phyloP scores from a whole-genome alignment of 179 eudicot species.

The Carnegiea gigantea region DNA sequence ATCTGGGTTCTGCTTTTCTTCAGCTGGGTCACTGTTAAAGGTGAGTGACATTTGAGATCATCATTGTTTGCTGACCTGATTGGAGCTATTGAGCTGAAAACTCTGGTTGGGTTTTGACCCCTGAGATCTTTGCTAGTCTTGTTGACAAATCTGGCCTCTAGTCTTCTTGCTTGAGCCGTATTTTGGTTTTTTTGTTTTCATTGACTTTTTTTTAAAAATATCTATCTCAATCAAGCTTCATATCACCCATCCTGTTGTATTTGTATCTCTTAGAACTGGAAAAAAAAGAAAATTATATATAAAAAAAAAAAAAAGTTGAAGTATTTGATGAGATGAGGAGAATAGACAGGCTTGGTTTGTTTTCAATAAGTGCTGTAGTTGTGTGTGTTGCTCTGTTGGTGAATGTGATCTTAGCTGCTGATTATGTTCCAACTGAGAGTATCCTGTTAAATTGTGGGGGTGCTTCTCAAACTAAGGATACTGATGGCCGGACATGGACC shows the following conservation, averaged over 20 bases:
- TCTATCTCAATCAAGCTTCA: background rate
- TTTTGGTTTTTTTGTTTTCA: background rate
- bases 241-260: background rate
- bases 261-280: background rate
- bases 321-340: slow-evolving; percentile 37
- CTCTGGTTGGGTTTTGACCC: slow-evolving; percentile 2
- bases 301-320: background rate
- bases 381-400: slow-evolving; percentile 34
- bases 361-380: slow-evolving; percentile 19
- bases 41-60: background rate
- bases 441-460: slow-evolving; percentile 73
- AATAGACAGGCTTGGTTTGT: slow-evolving; percentile 1
- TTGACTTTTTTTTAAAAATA: too few species aligned
- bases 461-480: slow-evolving; percentile 42
- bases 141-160: background rate
- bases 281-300: background rate
- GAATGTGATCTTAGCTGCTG: slow-evolving; percentile 39
- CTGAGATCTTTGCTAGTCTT: background rate
- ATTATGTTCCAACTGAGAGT: slow-evolving; percentile 61
- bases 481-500: slow-evolving; percentile 67
- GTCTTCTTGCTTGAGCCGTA: slow-evolving; percentile 5
- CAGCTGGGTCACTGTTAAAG: slow-evolving; percentile 8
- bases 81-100: background rate
- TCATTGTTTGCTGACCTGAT: background rate
- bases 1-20: slow-evolving; percentile 25